Percentiles rank a stretch among this genome's conserved stretches.
Evolutionary conservation across 1,284 basidiomycete species (phyloP).

Genomic region (Cryptococcus sp.): DNA sequence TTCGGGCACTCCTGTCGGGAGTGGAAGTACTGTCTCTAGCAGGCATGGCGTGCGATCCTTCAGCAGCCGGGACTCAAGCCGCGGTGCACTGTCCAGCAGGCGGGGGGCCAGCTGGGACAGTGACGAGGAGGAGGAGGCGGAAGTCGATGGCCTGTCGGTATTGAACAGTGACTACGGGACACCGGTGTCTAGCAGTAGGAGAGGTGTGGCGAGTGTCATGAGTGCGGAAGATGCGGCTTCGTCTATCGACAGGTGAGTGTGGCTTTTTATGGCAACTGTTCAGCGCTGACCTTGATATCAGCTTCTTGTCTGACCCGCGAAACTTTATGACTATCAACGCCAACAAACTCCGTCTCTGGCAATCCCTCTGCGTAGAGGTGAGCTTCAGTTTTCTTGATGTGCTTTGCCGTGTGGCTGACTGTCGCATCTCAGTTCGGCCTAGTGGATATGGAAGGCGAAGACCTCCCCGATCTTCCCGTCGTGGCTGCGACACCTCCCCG

Average conservation of each 20-base stretch:
- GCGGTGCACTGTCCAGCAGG: not conserved
- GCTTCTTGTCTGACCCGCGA: constrained; percentile 26
- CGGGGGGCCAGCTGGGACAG: not conserved
- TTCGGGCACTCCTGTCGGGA: not conserved
- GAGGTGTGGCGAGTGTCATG: constrained; percentile 16
- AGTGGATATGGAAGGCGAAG: constrained; percentile 20
- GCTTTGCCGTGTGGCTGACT: not conserved
- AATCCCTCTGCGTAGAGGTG: constrained; percentile 45
- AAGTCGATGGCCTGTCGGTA: constrained; percentile 17
- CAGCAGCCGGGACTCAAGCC: constrained; percentile 1
- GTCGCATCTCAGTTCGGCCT: constrained; percentile 22
- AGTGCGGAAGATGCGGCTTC: constrained; percentile 30
- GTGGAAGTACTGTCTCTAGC: too few species aligned
- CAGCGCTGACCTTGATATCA: constrained; percentile 1
- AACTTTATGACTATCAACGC: constrained; percentile 27
- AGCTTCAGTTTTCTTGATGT: constrained; percentile 4
- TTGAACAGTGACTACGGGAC: constrained; percentile 11
- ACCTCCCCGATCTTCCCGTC: constrained; percentile 17
- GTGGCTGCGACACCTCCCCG: constrained; percentile 5
- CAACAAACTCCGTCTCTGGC: constrained; percentile 46
- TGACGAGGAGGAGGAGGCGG: constrained; percentile 19
- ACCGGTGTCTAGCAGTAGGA: not conserved
- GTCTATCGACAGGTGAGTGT: constrained; percentile 31
- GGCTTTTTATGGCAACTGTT: not conserved
- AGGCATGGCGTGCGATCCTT: not conserved